Evolutionary conservation across 768 basidiomycete genomes (phyloP).

Genomic region (Termitomyces heimii): DNA sequence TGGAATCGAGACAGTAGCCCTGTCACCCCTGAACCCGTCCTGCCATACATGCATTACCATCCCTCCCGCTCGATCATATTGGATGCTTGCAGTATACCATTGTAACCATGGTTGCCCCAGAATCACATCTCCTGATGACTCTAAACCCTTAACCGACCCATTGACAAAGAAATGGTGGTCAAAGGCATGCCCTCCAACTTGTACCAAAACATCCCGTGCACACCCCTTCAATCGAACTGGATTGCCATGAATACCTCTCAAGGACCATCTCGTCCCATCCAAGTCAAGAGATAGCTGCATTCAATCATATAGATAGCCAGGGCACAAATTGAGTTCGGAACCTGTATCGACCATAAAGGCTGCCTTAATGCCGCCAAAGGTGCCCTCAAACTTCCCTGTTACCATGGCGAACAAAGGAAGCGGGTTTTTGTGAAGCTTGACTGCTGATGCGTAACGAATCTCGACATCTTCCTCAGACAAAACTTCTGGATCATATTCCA

Average conservation of each 20-base stretch:
- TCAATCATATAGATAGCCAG: too few relatives aligned
- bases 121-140: conserved; percentile 10
- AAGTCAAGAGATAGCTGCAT: too few relatives aligned
- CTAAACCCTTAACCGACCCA: background rate
- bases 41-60: conserved; percentile 12
- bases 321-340: background rate
- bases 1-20: background rate
- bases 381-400: background rate
- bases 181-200: background rate
- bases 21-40: background rate
- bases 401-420: background rate
- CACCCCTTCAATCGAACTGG: background rate
- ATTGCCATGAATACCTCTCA: background rate
- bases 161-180: conserved; percentile 6
- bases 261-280: too few relatives aligned
- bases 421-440: background rate
- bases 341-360: background rate
- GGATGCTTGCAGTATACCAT: conserved; percentile 13
- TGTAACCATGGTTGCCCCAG: conserved; percentile 18
- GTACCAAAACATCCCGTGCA: background rate
- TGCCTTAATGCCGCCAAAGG: background rate
- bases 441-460: background rate
- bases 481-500: background rate
- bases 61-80: conserved; percentile 6
- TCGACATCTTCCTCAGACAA: background rate